Conservation (phyloP, 1,284 basidiomycete species). For the Moesziomyces parantarcticus region DNA sequence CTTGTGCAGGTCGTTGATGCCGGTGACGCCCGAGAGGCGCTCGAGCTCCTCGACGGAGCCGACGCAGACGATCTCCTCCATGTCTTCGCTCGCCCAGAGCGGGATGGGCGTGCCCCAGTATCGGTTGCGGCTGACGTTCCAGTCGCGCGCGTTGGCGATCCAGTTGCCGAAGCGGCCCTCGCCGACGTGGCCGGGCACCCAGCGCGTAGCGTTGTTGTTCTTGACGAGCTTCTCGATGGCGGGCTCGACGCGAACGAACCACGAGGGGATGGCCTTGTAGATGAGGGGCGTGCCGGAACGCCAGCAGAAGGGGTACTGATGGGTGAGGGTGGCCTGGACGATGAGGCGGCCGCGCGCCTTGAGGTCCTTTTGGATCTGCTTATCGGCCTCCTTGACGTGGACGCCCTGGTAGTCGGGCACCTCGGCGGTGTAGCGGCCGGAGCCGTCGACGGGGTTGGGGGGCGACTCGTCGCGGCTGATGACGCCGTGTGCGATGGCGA, state of each 20-base stretch:
- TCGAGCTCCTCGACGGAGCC: constrained; percentile 91
- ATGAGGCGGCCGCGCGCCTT: constrained; percentile 89
- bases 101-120: constrained; percentile 99
- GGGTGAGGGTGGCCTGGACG: constrained; percentile 85
- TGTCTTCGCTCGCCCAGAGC: constrained; percentile 93
- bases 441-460: constrained; percentile 93
- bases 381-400: constrained; percentile 94
- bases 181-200: constrained; percentile 92
- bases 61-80: constrained; percentile 89
- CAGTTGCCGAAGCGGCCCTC: constrained; percentile 96
- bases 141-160: constrained; percentile 96
- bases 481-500: constrained; percentile 85
- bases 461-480: constrained; percentile 88
- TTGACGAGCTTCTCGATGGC: constrained; percentile 85
- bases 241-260: constrained; percentile 92
- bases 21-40: constrained; percentile 82
- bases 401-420: constrained; percentile 91
- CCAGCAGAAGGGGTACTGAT: constrained; percentile 96
- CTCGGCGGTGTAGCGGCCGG: constrained; percentile 85
- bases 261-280: constrained; percentile 94
- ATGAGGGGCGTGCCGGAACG: constrained; percentile 95
- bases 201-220: constrained; percentile 90
- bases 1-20: constrained; percentile 91
- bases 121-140: constrained; percentile 98
- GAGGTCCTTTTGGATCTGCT: constrained; percentile 89